Base-by-base conservation (phyloP, 176 grass and related monocot genomes). In the Neostapfia colusana region DNA sequence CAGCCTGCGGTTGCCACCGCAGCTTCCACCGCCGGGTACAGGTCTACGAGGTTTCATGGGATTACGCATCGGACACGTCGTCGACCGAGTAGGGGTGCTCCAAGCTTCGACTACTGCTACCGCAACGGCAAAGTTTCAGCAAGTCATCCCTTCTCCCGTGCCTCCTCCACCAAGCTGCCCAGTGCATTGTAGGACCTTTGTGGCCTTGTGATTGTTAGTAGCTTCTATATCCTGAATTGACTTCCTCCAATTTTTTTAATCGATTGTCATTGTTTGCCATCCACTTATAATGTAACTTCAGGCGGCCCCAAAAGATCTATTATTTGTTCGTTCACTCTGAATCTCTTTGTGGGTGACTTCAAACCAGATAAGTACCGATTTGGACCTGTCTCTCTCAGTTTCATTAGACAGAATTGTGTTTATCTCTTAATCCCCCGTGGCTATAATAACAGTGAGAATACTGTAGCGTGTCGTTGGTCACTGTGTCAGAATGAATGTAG, bases 11-110 rank as follows among this genome's bases (percentile, higher is more conserved):
- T 4, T 93, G 90, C 81, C 90, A 93, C 80, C 80, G 90, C 17
- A 93, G 83, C 86, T 93, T 93, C 83, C 90, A 93, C 70, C 90
- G 86, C 14, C 69, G 88, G 72, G 86, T 89, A 79, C 86, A 87
- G 79, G 84, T 89, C 28, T 91, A 83, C 56, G 94, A 91, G 56
- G 82, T 78, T 58, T 48, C 44, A 23, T 89, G 91, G 79, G 84
- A 93, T 48, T 93, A 85, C n/a, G 38, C 64, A 15, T 73, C 69
- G 0, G 63, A 79, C 53, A 53, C 63, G 2, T 79, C 81, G 43
- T 75, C 77, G 1, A 58, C 49, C 1, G 65, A 79, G 48, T 79
- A 67, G 62, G 57, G 64, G 42, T n/a, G 48, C 44, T 67, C 10
- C 37, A 25, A 44, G 64, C 76, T 69, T 56, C 36, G 0, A 43